Evolutionary conservation across 2,329 filamentous ascomycete species (phyloP), one percentile per base, ranked within the genome.

Genomic region (Curvularia hawaiiensis): DNA sequence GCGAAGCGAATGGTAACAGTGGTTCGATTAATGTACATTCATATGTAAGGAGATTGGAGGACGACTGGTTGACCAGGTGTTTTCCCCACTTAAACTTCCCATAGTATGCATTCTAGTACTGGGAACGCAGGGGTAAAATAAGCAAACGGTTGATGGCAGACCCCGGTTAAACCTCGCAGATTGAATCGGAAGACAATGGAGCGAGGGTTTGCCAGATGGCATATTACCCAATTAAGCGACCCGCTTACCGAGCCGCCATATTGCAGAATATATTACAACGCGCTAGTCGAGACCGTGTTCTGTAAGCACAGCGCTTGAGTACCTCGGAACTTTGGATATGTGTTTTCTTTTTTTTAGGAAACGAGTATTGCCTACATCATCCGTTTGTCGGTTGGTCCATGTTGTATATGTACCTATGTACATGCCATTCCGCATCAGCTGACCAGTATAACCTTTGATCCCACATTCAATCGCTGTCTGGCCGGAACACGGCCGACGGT

Each of bases 171-270:
- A 60, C 63, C 61, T 50, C 64, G 62, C 56, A 59, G 47, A 56
- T 58, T 61, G 59, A 66, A 44, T 72, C 64, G 66, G 64, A 65
- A 62, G 48, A 56, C 50, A 14, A 54, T 26, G 56, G 54, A 57
- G 56, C 50, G 53, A 58, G 62, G 59, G 26, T 59, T 59, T 51
- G 58, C 54, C 44, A 65, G 58, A 65, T 67, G 54, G 60, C 54
- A 69, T 66, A 71, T 72, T 72, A 69, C 60, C 67, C 65, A 70
- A 69, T 65, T 71, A 71, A 68, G 64, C 63, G 63, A 62, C 61
- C 53, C 61, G 61, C 62, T 63, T 65, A 61, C 68, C 66, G 67
- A 69, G 60, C 50, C 48, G 40, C 50, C 56, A 63, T 63, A 68
- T 65, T 67, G 55, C 57, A 47, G 48, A 55, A 60, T 65, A 72